Evolutionary conservation across 768 basidiomycete species (phyloP), one percentile per base, ranked within the genome.

Genomic region (Mycena galopus): DNA sequence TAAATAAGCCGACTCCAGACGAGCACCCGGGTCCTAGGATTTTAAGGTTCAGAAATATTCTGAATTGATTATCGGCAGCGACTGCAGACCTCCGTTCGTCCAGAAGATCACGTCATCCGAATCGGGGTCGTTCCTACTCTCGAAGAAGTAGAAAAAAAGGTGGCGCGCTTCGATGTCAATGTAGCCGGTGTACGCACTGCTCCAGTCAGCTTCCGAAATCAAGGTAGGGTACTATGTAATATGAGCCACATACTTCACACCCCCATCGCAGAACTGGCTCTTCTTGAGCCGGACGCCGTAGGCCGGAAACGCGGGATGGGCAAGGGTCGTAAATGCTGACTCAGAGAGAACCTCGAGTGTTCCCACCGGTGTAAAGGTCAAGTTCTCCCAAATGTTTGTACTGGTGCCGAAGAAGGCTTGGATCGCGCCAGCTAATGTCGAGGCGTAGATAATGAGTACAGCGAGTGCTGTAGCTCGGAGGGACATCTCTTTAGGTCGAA

Each of bases 91-190:
- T 73, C 88, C 88, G 68, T 86, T 86, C 25, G 84, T 86, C 86
- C 86, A 86, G 74, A 86, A 84, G 23, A 86, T 82, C 63, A 86
- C 82, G 59, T 86, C 86, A 71, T 86, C 85, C 50, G 75, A 80
- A 21, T 80, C 80, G n/a, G 87, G 87, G 68, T 88, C 79, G 39
- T 77, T 83, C 64, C 89, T 79, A 57, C 85, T 86, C 78, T 91
- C 88, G 77, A 90, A 90, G 76, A 89, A 90, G 80, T 88, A 89
- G 82, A 90, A 89, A 73, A 87, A 87, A 10, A 88, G 51, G 58
- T 87, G 87, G 29, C 86, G 81, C 17, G 85, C 86, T 64, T 86
- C 79, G 57, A 85, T 81, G 74, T 88, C 88, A 65, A 88, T 85
- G 74, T 88, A 88, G 12, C 88, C 87, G 1, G 86, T 86, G 77